A percentile compares a stretch with the other conserved stretches of the same genome.
Evolutionary conservation across 306 rosid genomes (phyloP).

Genomic region (Acacia melanoxylon): DNA sequence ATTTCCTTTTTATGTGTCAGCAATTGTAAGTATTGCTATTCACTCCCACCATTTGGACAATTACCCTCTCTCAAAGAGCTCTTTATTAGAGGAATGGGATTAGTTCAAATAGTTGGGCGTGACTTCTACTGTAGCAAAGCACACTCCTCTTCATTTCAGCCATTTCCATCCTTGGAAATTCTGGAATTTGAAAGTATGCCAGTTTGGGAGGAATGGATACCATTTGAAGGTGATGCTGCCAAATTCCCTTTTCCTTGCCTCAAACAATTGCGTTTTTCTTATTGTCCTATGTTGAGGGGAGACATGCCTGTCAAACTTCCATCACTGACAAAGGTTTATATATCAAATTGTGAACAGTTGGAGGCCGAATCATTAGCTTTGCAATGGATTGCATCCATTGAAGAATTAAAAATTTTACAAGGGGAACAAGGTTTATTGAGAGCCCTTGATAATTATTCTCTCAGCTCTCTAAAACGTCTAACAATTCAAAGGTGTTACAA

Average conservation of each 20-base stretch:
- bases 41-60: too few relatives aligned
- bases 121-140: too few relatives aligned
- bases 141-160: too few relatives aligned
- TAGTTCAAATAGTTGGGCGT: too few relatives aligned
- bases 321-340: not conserved
- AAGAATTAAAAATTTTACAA: not conserved
- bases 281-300: not conserved
- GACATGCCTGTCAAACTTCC: not conserved
- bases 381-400: not conserved
- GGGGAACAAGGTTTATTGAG: not conserved
- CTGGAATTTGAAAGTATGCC: too few relatives aligned
- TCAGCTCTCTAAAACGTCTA: not conserved
- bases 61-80: too few relatives aligned
- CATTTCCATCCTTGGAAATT: too few relatives aligned
- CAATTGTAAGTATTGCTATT: too few relatives aligned
- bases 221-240: not conserved
- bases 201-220: too few relatives aligned
- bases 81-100: too few relatives aligned
- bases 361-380: not conserved
- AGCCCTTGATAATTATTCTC: not conserved
- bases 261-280: not conserved
- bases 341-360: not conserved
- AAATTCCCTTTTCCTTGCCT: not conserved
- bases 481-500: not conserved
- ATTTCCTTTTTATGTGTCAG: too few relatives aligned